A percentile compares a stretch with the other conserved stretches of the same genome.
Evolutionary conservation across 2,329 filamentous ascomycete species (phyloP).

Genomic region (Tricladium varicosporioides): DNA sequence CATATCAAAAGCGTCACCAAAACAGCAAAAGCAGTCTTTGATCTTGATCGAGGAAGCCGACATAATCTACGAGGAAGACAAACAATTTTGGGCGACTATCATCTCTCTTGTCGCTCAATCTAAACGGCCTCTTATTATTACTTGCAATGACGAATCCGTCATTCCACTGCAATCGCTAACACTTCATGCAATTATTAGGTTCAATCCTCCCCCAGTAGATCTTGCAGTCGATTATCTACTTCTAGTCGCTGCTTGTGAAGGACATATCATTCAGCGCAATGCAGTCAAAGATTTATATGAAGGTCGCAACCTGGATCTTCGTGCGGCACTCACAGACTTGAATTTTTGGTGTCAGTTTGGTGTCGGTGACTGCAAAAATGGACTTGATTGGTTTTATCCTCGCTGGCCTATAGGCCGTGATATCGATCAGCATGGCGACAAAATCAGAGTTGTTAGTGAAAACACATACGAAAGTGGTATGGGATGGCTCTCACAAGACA

Average conservation of each 20-base stretch:
- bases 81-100: slow-evolving; percentile 88
- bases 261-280: slow-evolving; percentile 70
- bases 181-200: slow-evolving; percentile 82
- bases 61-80: slow-evolving; percentile 91
- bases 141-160: slow-evolving; percentile 88
- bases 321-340: slow-evolving; percentile 78
- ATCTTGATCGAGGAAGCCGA: slow-evolving; percentile 95
- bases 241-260: slow-evolving; percentile 81
- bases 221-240: slow-evolving; percentile 78
- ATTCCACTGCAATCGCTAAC: slow-evolving; percentile 71
- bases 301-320: slow-evolving; percentile 68
- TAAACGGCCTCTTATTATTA: slow-evolving; percentile 89
- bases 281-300: slow-evolving; percentile 70
- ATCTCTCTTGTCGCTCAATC: slow-evolving; percentile 75
- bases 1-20: slow-evolving; percentile 17
- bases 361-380: slow-evolving; percentile 82
- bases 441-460: slow-evolving; percentile 76
- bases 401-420: slow-evolving; percentile 73
- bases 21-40: slow-evolving; percentile 81
- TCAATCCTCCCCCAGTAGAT: slow-evolving; percentile 62
- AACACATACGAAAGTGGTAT: slow-evolving; percentile 76
- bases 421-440: slow-evolving; percentile 63
- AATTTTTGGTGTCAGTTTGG: slow-evolving; percentile 98
- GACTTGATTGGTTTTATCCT: slow-evolving; percentile 85
- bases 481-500: slow-evolving; percentile 70